Base-by-base conservation (phyloP, 108 stramenopile species). In the Cyclotella atomus region DNA sequence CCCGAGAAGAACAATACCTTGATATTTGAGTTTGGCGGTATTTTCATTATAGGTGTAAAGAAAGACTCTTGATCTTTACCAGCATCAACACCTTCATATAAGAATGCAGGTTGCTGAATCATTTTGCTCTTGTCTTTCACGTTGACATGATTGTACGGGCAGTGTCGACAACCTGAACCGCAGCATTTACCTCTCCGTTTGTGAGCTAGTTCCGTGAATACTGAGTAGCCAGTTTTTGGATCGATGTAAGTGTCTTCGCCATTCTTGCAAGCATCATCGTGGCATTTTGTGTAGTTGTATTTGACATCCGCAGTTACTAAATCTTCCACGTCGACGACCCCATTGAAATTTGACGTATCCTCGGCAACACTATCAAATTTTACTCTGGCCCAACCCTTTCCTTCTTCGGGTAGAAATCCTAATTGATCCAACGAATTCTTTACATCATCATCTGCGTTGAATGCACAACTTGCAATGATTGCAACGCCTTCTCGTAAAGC, bases 111-210 rank as follows among this genome's bases (percentile, higher is more conserved):
- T 45, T 90, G 86, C 50, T 87, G 79, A 52, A 94, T 94, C 20
- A 53, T 67, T 21, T 55, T 68, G 12, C 76, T 75, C 67, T 89
- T 90, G 41, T 89, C 83, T 27, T 77, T 82, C 19, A 97, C 89
- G 59, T 93, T 93, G 35, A 74, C 86, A 68, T 96, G 95, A 23
- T 81, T 79, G 59, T 88, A 97, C 17, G 95, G 95, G 81, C 97
- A 97, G 71, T 97, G 97, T 19, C 95, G 91, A 81, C 97, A 98
- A 16, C 72, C 76, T 59, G 84, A 86, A 15, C 97, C 97, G 79
- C 97, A 98, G 70, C 97, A 98, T 35, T 62, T 87, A 14, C 96
- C 97, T 44, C 96, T 85, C 59, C 85, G 82, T 54, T 84, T 79
- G 74, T 95, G 96, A 2, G 86, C 68, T 9, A 87, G 33, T 68